A percentile compares a stretch with the other conserved stretches of the same genome.
These are phyloP conservation scores for Fraxinus albicans DNA, from an alignment of 305 asterid species.

Conservation along the genomic window DNA sequence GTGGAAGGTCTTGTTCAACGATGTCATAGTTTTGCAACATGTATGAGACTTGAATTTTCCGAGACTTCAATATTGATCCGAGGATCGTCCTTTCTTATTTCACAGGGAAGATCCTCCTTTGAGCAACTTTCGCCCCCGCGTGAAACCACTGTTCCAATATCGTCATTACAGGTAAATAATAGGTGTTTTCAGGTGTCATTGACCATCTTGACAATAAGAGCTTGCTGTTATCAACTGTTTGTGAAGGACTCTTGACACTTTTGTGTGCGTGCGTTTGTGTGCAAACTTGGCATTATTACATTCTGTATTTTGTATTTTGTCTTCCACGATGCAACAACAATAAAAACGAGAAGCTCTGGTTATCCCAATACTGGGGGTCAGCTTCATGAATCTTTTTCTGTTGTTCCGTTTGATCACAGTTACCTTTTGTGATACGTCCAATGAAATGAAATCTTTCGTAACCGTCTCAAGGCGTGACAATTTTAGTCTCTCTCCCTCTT, in stretches of 20 bases:
- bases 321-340: background rate
- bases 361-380: background rate
- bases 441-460: background rate
- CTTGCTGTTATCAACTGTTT: background rate
- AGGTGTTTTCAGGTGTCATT: constrained; percentile 24
- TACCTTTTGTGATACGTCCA: background rate
- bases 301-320: background rate
- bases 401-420: background rate
- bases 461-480: background rate
- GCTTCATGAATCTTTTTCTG: background rate
- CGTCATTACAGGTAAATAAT: constrained; percentile 90
- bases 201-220: background rate
- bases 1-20: constrained; percentile 13
- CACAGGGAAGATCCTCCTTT: constrained; percentile 90
- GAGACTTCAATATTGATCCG: constrained; percentile 21
- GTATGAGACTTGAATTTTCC: constrained; percentile 22
- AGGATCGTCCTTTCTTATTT: constrained; percentile 26
- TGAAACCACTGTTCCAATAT: constrained; percentile 91
- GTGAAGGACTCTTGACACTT: constrained; percentile 9
- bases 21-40: constrained; percentile 13
- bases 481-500: background rate
- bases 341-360: background rate
- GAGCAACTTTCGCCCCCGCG: constrained; percentile 89
- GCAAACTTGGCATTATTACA: background rate
- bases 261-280: constrained; percentile 8